A percentile compares a stretch with the other conserved stretches of the same genome.
phyloP scores from a whole-genome alignment of 2,329 filamentous ascomycete species.

The Ceratocystis lukuohia region DNA sequence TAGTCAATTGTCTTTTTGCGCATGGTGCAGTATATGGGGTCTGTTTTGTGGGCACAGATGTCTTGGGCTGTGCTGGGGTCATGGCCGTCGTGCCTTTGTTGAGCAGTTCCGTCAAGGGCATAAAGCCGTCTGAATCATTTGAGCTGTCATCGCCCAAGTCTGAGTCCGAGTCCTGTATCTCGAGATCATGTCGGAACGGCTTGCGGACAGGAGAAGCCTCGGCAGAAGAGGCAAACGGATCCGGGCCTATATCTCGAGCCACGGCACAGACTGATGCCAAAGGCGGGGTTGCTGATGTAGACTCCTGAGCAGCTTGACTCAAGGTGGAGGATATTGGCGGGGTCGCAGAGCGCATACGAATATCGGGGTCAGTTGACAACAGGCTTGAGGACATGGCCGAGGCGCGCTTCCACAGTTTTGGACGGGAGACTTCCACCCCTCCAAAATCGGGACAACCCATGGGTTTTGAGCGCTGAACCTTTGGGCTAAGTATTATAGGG shows the following conservation, averaged over 20 bases:
- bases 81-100: background rate
- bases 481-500: constrained; percentile 15
- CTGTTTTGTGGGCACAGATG: background rate
- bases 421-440: background rate
- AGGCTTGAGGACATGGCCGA: background rate
- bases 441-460: background rate
- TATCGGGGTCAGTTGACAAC: background rate
- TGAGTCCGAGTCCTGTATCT: constrained; percentile 60
- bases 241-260: background rate
- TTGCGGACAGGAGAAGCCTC: constrained; percentile 16
- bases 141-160: constrained; percentile 56
- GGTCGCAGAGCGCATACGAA: background rate
- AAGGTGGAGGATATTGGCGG: background rate
- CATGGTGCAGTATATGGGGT: background rate
- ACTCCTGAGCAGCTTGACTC: background rate
- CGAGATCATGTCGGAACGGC: constrained; percentile 35
- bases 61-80: background rate
- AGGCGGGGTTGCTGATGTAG: background rate
- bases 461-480: background rate
- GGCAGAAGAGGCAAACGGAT: constrained; percentile 11
- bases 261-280: background rate
- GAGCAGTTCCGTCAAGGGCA: constrained; percentile 25
- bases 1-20: background rate
- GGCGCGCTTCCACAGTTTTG: background rate
- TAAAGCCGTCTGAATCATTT: constrained; percentile 46